Evolutionary conservation across 163 green algal species (phyloP), one percentile per base, ranked within the genome.

Genomic region (Trebouxiophyceae sp.): DNA sequence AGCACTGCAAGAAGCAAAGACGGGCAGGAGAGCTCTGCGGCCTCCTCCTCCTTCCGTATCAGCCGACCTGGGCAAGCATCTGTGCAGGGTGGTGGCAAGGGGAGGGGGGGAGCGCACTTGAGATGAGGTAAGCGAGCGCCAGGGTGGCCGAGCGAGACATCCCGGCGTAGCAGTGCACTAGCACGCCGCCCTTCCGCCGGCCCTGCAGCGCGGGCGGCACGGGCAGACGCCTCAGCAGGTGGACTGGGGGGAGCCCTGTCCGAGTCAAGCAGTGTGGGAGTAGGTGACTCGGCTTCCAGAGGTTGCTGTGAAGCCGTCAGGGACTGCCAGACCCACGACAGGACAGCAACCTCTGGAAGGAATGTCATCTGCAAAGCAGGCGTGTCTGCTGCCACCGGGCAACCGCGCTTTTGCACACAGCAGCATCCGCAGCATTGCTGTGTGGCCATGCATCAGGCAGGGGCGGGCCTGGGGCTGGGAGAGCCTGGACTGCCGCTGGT

Each of bases 121-220:
- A 47, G 69, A 96, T 89, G 0, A 96, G 78, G 70, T 93, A 91
- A 50, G 86, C 87, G 5, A 87, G 72, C 3, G 81, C 69, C 33
- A 96, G 73, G 0, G 87, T 82, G 24, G 84, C 84, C 16, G 75
- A 88, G 22, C 89, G 83, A 63, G 71, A 86, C 33, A 90, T 84
- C 4, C 89, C 89, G 20, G 89, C 89, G 50, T 82, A 90, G 70
- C 89, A 96, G 71, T 96, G 89, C 33, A 96, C 83, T 44, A 96
- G 77, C 39, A 91, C 81, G n/a, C 73, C 82, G 20, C 73, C 73
- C 24, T 60, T 72, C 57, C 63, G 84, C 73, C 63, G 45, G 20
- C 33, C 30, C 62, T 70, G 57, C n/a, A n/a, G n/a, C n/a, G n/a
- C n/a, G n/a, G n/a, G n/a, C n/a, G n/a, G n/a, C n/a, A n/a, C n/a